Percentiles rank a stretch among this genome's conserved stretches.
Conservation (phyloP, 306 rosid genomes). For the Casuarina equisetifolia region DNA sequence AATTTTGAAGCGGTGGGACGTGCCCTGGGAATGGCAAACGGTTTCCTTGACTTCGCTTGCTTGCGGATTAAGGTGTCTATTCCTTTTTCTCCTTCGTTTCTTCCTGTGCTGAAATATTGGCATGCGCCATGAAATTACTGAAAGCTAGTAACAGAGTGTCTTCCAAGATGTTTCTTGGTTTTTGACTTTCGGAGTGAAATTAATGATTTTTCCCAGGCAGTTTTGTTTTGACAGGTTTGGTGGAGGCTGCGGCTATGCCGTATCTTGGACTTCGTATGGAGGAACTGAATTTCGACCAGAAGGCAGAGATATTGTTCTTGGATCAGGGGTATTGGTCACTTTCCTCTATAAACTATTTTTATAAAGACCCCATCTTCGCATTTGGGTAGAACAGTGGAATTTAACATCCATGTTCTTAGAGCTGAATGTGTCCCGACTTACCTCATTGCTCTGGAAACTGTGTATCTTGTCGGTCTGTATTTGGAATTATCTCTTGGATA, state of each 20-base stretch:
- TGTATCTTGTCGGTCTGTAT: not conserved
- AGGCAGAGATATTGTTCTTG: conserved; percentile 77
- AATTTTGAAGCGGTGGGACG: conserved; percentile 86
- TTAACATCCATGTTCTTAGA: not conserved
- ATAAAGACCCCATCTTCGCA: conserved; percentile 4
- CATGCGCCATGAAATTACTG: not conserved
- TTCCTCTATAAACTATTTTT: conserved; percentile 6
- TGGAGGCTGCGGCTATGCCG: conserved; percentile 78
- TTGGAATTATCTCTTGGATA: not conserved
- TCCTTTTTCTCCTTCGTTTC: not conserved
- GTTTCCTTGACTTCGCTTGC: conserved; percentile 80
- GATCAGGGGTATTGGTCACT: conserved; percentile 66
- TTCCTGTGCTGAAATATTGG: not conserved
- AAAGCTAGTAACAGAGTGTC: conserved; percentile 1
- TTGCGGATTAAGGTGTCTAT: conserved; percentile 84
- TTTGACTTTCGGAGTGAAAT: conserved; percentile 9
- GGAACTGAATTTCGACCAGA: conserved; percentile 74
- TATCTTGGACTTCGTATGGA: conserved; percentile 74
- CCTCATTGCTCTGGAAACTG: not conserved
- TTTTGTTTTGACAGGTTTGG: conserved; percentile 93
- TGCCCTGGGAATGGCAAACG: conserved; percentile 98
- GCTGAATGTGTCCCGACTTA: not conserved
- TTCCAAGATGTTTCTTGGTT: conserved; percentile 20
- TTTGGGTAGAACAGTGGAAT: not conserved
- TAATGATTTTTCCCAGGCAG: conserved; percentile 86